Conservation (phyloP, 495 filamentous ascomycete genomes). For the Aspergillus steynii region DNA sequence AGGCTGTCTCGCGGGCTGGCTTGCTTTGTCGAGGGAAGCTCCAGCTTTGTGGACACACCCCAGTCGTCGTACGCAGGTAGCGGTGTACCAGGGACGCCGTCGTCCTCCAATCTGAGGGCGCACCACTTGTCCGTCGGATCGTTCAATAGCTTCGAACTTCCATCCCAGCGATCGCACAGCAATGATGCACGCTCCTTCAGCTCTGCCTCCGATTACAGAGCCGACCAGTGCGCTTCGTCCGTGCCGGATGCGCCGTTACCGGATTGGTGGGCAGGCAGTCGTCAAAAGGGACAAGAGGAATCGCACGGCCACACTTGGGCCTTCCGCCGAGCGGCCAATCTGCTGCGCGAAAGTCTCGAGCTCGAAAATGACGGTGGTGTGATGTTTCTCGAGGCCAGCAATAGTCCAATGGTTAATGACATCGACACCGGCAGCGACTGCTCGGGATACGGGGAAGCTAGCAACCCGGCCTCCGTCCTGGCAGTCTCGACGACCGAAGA, state of each 20-base stretch:
- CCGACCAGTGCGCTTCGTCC: slow-evolving; percentile 25
- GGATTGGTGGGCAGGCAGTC: slow-evolving; percentile 39
- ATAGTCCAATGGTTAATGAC: slow-evolving; percentile 27
- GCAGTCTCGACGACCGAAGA: slow-evolving; percentile 41
- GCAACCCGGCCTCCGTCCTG: slow-evolving; percentile 36
- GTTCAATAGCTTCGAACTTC: slow-evolving; percentile 28
- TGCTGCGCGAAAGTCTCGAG: slow-evolving; percentile 58
- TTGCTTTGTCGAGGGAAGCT: slow-evolving; percentile 61
- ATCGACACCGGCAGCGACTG: slow-evolving; percentile 36
- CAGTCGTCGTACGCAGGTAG: slow-evolving; percentile 31
- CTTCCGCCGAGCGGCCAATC: slow-evolving; percentile 56
- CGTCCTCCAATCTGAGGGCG: slow-evolving; percentile 28
- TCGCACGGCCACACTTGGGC: slow-evolving; percentile 45
- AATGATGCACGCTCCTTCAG: slow-evolving; percentile 32
- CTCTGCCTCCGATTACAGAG: slow-evolving; percentile 32
- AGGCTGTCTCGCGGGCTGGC: slow-evolving; percentile 63
- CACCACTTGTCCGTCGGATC: slow-evolving; percentile 32
- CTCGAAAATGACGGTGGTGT: slow-evolving; percentile 52
- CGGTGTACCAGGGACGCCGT: slow-evolving; percentile 24
- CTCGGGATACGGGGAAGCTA: slow-evolving; percentile 22
- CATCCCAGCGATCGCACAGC: slow-evolving; percentile 28
- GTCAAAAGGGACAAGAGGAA: slow-evolving; percentile 38
- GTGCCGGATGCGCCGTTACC: slow-evolving; percentile 34
- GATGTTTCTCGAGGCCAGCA: slow-evolving; percentile 52
- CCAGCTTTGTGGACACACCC: slow-evolving; percentile 41